Evolutionary conservation across 2,329 filamentous ascomycete genomes (phyloP), one percentile per base, ranked within the genome.

Genomic region (Fusarium vanettenii): DNA sequence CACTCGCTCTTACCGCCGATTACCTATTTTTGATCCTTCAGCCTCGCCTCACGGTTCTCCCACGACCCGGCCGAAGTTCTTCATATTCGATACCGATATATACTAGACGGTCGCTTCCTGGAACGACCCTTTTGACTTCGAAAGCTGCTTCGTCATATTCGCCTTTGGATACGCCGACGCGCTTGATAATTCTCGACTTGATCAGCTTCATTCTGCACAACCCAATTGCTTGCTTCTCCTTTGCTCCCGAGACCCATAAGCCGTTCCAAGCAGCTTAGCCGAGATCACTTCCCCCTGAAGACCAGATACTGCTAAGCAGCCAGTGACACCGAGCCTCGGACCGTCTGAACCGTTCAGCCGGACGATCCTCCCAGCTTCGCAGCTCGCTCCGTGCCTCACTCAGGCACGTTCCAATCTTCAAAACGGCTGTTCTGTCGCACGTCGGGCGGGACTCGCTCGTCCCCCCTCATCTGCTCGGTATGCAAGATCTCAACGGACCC

Each of bases 391-490:
- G 77, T 80, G 78, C 75, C 77, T 79, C 55, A 45, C 57, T 68
- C 60, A 75, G 82, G 88, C 89, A 88, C 90, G 89, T 88, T 84
- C 86, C 87, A 75, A 88, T 90, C 82, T 85, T 89, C 92, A 95
- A 90, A 90, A 95, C 93, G 93, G 93, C 93, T 88, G 91, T 94
- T 83, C 87, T 95, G 87, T 93, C 93, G 85, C 91, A 92, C 85
- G 88, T 88, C 85, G 87, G 91, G 87, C 91, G 93, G 94, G 94
- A 96, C 93, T 93, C 89, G 84, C 90, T 94, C 88, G 92, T 94
- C 92, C 94, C 93, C 86, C 92, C 93, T 89, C 93, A 95, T 88
- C 89, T 95, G 82, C 91, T 96, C 87, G 92, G 91, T 86, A 98
- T 98, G 95, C 95, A 97, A 90, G 93, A 94, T 85, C 91, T 94